Conservation (phyloP, 129 eudicot genomes). For the Helichrysum umbraculigerum region DNA sequence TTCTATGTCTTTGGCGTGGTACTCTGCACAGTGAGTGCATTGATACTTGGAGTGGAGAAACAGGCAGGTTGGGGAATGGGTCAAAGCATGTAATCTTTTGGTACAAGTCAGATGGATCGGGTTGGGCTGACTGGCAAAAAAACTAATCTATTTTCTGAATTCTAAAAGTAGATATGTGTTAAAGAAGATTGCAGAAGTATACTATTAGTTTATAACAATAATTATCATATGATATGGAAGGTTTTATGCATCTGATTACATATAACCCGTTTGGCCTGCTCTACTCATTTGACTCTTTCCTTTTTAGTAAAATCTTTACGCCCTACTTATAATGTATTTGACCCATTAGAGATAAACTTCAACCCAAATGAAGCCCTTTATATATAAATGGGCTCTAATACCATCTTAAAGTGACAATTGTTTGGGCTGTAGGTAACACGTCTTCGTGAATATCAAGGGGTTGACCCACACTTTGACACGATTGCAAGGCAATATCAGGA, state of each 20-base stretch:
- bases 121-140: background rate
- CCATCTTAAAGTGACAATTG: background rate
- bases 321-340: background rate
- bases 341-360: background rate
- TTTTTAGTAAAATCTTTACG: background rate
- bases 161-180: background rate
- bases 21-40: background rate
- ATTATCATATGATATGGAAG: background rate
- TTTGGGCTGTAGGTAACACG: conserved; percentile 65
- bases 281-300: background rate
- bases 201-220: background rate
- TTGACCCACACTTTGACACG: conserved; percentile 90
- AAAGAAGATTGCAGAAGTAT: background rate
- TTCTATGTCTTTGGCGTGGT: background rate
- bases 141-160: background rate
- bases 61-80: background rate
- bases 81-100: background rate
- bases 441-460: conserved; percentile 97
- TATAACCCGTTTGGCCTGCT: background rate
- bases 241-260: background rate
- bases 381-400: background rate
- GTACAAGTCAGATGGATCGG: background rate
- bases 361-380: background rate
- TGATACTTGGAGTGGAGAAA: background rate
- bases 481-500: conserved; percentile 97